These are phyloP conservation scores for Santalum album DNA, from an alignment of 164 flowering plant genomes.

Conservation along the genomic window DNA sequence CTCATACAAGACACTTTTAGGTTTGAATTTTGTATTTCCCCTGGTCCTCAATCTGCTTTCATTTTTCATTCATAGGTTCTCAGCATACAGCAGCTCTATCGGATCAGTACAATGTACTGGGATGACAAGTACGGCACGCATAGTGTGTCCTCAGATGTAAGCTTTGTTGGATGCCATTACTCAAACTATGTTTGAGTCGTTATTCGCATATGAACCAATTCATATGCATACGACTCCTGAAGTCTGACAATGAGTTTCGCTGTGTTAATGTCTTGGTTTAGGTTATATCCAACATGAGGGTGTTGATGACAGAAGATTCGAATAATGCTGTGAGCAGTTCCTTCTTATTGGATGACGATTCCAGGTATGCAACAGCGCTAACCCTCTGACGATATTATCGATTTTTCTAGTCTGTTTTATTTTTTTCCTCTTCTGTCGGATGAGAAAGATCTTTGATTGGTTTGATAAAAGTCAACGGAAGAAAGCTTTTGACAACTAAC, in stretches of 20 bases:
- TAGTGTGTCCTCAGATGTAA: constrained; percentile 89
- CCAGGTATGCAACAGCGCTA: constrained; percentile 24
- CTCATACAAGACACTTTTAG: background rate
- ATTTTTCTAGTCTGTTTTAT: too few species aligned
- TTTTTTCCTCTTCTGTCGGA: too few species aligned
- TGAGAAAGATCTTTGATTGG: too few species aligned
- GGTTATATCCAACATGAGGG: constrained; percentile 65
- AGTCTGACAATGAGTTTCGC: constrained; percentile 8
- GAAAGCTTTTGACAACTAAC: too few species aligned
- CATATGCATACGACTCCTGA: background rate
- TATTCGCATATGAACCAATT: constrained; percentile 2
- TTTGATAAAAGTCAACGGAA: too few species aligned
- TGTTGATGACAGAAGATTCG: constrained; percentile 66
- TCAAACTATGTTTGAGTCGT: constrained; percentile 25
- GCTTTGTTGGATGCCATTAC: constrained; percentile 35
- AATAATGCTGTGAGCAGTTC: constrained; percentile 62
- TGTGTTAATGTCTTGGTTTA: constrained; percentile 10
- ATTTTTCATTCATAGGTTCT: constrained; percentile 54
- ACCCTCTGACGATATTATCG: background rate
- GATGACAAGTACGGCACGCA: constrained; percentile 98
- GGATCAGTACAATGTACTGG: constrained; percentile 99
- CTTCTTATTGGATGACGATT: constrained; percentile 58
- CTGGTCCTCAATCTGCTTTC: constrained; percentile 9
- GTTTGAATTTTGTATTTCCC: background rate
- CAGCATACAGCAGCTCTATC: constrained; percentile 91